phyloP scores from a whole-genome alignment of 2,329 filamentous ascomycete species.

The Didymella sp. region DNA sequence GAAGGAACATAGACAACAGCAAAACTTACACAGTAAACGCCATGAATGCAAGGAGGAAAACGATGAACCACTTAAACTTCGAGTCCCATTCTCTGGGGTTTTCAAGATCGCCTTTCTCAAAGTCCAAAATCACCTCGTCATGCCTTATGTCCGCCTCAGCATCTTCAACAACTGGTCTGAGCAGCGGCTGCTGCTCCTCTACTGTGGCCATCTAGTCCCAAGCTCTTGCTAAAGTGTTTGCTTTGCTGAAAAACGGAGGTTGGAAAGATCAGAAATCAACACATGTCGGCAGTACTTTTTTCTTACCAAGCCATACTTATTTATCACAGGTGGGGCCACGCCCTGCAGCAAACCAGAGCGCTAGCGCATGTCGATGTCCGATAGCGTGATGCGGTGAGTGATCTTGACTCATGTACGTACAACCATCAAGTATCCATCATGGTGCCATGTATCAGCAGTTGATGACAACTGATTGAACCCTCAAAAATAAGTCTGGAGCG shows the following conservation, averaged over 20 bases:
- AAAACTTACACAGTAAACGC: slow-evolving; percentile 45
- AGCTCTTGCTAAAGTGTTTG: slow-evolving; percentile 1
- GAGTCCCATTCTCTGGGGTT: slow-evolving; percentile 43
- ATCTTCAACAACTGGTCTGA: slow-evolving; percentile 31
- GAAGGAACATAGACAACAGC: not conserved
- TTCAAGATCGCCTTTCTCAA: slow-evolving; percentile 40
- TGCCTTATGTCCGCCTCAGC: slow-evolving; percentile 25
- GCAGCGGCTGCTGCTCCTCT: slow-evolving; percentile 43
- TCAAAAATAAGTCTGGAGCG: not conserved
- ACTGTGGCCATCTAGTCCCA: slow-evolving; percentile 25
- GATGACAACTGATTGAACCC: not conserved
- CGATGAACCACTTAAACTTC: slow-evolving; percentile 44
- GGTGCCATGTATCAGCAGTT: not conserved
- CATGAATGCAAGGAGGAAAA: slow-evolving; percentile 43
- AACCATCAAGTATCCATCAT: not conserved
- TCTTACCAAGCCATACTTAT: slow-evolving; percentile 18
- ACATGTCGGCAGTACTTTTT: slow-evolving; percentile 13
- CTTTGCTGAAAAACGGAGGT: not conserved
- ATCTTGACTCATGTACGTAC: slow-evolving; percentile 11
- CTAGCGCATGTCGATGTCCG: slow-evolving; percentile 16
- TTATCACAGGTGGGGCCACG: slow-evolving; percentile 15
- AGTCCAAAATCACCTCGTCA: slow-evolving; percentile 36
- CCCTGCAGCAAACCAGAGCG: slow-evolving; percentile 12
- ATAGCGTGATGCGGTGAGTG: slow-evolving; percentile 17
- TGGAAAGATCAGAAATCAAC: slow-evolving; percentile 4